phyloP scores from a whole-genome alignment of 768 basidiomycete species.

The Lactarius trivialis region DNA sequence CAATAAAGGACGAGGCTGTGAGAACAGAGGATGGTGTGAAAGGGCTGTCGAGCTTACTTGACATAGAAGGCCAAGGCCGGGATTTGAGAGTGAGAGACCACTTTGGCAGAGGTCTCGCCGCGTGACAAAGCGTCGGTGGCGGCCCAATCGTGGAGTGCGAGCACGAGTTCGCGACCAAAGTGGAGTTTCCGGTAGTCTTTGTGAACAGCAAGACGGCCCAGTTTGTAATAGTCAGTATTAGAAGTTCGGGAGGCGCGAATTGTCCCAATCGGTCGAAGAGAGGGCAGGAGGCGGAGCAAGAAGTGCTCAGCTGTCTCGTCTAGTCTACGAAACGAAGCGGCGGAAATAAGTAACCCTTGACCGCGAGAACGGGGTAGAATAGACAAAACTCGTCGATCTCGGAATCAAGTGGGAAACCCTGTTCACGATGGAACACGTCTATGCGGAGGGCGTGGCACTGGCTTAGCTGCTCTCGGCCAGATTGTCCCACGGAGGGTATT shows the following conservation, averaged over 20 bases:
- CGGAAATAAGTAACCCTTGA: constrained; percentile 12
- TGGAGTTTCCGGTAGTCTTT: constrained; percentile 54
- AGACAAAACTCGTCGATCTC: constrained; percentile 67
- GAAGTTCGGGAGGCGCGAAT: constrained; percentile 40
- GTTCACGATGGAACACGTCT: constrained; percentile 57
- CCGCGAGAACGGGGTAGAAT: neutral
- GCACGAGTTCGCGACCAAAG: constrained; percentile 63
- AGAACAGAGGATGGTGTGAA: constrained; percentile 20
- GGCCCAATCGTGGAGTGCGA: constrained; percentile 55
- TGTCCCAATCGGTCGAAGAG: constrained; percentile 60
- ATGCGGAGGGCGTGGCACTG: constrained; percentile 60
- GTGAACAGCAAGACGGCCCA: constrained; percentile 64
- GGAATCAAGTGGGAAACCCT: constrained; percentile 63
- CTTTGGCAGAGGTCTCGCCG: constrained; percentile 32
- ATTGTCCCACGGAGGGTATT: constrained; percentile 34
- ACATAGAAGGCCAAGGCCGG: constrained; percentile 67
- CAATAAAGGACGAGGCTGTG: constrained; percentile 25
- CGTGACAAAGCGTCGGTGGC: constrained; percentile 32
- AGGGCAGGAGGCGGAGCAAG: constrained; percentile 59
- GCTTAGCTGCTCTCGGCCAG: constrained; percentile 39
- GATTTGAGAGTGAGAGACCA: constrained; percentile 67
- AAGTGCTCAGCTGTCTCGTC: constrained; percentile 66
- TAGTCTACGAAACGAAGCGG: constrained; percentile 36
- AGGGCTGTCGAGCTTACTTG: constrained; percentile 46
- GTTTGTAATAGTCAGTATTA: constrained; percentile 50